These are phyloP conservation scores for Neostapfia colusana DNA, from an alignment of 176 grass and related monocot species.

Conservation along the genomic window DNA sequence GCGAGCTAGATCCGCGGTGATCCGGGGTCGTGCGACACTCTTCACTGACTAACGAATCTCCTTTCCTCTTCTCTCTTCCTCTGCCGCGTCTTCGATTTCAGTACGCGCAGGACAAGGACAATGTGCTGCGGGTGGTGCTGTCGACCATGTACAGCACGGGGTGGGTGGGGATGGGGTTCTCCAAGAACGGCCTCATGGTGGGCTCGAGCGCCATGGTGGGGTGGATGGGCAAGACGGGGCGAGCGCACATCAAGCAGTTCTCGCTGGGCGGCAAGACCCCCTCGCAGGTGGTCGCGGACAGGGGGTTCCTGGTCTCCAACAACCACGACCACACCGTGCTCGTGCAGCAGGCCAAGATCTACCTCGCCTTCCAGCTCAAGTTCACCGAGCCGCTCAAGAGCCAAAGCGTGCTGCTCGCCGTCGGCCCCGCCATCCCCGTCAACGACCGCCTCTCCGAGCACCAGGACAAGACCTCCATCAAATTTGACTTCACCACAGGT, in stretches of 20 bases:
- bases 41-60: slow-evolving; percentile 1
- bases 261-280: slow-evolving; percentile 47
- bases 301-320: slow-evolving; percentile 60
- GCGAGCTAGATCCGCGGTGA: slow-evolving; percentile 1
- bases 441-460: slow-evolving; percentile 61
- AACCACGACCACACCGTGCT: slow-evolving; percentile 47
- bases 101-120: slow-evolving; percentile 70
- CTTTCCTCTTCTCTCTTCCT: background rate
- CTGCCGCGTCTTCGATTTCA: slow-evolving; percentile 12
- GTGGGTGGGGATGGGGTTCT: slow-evolving; percentile 96
- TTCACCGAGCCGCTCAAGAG: slow-evolving; percentile 51
- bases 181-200: slow-evolving; percentile 75
- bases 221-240: slow-evolving; percentile 81
- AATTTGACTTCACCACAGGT: slow-evolving; percentile 95
- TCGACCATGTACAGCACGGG: slow-evolving; percentile 76
- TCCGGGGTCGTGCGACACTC: background rate
- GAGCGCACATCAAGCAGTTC: slow-evolving; percentile 64
- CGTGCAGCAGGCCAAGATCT: slow-evolving; percentile 83
- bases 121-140: slow-evolving; percentile 77
- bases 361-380: slow-evolving; percentile 71
- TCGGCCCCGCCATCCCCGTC: slow-evolving; percentile 62
- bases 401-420: slow-evolving; percentile 68
- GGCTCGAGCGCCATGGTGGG: slow-evolving; percentile 93
- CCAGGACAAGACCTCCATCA: slow-evolving; percentile 63
- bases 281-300: slow-evolving; percentile 52